Evolutionary conservation across 495 filamentous ascomycete genomes (phyloP), one percentile per base, ranked within the genome.

Genomic region (Viridothelium virens): DNA sequence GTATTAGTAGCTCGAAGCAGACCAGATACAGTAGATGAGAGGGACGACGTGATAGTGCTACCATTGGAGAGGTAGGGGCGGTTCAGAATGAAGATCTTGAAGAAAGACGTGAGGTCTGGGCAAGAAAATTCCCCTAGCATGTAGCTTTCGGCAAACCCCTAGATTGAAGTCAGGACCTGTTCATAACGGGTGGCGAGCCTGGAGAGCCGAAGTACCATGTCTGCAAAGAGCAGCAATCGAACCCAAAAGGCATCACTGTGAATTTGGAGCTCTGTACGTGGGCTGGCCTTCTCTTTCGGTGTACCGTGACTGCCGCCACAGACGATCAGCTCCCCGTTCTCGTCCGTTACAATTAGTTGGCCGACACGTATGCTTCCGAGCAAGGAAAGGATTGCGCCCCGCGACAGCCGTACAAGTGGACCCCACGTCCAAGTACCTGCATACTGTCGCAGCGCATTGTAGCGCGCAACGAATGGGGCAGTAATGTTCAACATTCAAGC

Each of bases 51-150:
- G 66, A 82, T 70, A 1, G 84, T 89, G 0, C 76, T 82, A 47
- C 80, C 84, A 69, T 87, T 83, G 62, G 78, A 80, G 62, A 89
- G 75, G 66, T 78, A 72, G 47, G 77, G 73, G 33, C 86, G 80
- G 66, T 90, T 89, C 33, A 81, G 70, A 65, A 90, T 85, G 77
- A 89, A 89, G 56, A 88, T 77, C 80, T 85, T 81, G 73, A 90
- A 90, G 70, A 90, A 87, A 39, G 76, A 77, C 2, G 81, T 85
- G 67, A 90, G 75, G 70, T 89, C 80, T 14, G 77, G 74, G 65
- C 85, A 88, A 16, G 83, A 81, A 38, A 89, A 77, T 73, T 91
- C 86, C 61, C 82, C 82, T 4, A 89, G 77, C 85, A 91, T 88
- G 73, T 87, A 89, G 39, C 85, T 81, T 76, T 89, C 86, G 16